phyloP scores from a whole-genome alignment of 805 yeast genomes.

The Saccharomycopsis fibuligera region DNA sequence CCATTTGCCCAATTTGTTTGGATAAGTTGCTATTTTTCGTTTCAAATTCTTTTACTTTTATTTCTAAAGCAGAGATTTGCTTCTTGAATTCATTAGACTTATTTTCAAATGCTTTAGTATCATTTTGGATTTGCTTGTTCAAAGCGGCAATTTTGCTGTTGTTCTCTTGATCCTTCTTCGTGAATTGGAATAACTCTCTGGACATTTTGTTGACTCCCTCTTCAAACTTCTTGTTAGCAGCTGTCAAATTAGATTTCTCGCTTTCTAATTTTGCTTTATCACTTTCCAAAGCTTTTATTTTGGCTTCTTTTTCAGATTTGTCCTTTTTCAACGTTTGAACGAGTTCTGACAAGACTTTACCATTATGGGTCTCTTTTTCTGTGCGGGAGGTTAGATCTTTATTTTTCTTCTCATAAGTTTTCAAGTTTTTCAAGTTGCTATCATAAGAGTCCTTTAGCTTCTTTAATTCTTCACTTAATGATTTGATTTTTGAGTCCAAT shows the following conservation, averaged over 20 bases:
- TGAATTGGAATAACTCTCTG: constrained; percentile 65
- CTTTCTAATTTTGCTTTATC: constrained; percentile 25
- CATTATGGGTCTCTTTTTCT: constrained; percentile 5
- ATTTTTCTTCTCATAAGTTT: constrained; percentile 11
- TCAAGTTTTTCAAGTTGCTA: constrained; percentile 21
- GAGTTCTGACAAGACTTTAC: constrained; percentile 12
- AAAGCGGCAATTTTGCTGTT: constrained; percentile 37
- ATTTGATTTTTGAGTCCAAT: constrained; percentile 33
- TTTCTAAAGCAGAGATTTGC: constrained; percentile 24
- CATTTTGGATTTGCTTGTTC: constrained; percentile 35
- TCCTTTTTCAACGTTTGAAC: constrained; percentile 17
- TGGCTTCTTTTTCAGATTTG: constrained; percentile 14
- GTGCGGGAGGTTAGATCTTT: constrained; percentile 2
- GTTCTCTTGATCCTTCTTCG: constrained; percentile 49
- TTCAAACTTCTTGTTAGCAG: constrained; percentile 60
- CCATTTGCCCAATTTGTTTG: constrained; percentile 23
- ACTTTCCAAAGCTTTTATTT: constrained; percentile 13
- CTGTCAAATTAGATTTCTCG: constrained; percentile 25
- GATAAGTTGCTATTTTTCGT: constrained; percentile 18
- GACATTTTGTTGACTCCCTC: constrained; percentile 89
- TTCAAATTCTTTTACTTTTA: constrained; percentile 21
- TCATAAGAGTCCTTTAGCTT: constrained; percentile 30
- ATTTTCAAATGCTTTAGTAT: constrained; percentile 32
- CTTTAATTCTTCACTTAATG: constrained; percentile 28
- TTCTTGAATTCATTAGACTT: constrained; percentile 23